Evolutionary conservation across 108 stramenopile species (phyloP), one percentile per base, ranked within the genome.

Genomic region (Nitzschia palea): DNA sequence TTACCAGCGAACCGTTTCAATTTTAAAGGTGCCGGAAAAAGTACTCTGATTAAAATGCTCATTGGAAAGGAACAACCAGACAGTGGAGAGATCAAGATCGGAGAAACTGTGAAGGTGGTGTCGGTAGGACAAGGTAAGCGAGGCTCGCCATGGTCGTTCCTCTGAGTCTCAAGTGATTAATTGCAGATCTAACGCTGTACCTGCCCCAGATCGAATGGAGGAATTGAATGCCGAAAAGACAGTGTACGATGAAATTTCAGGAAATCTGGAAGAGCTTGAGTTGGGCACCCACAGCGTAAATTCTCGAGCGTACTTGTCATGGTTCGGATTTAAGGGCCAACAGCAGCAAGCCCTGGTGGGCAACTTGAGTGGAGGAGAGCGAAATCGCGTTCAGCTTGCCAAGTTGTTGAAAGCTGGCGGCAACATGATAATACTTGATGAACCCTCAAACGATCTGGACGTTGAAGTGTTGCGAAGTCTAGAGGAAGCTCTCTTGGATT

Each of bases 361-460:
- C 22, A 89, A 93, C 62, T 62, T 97, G 23, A 79, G 76, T 37
- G 98, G 98, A 26, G 98, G 98, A 22, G 98, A 98, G 74, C 68
- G 98, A 28, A 97, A 95, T 61, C 86, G 98, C 0, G 90, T 94
- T 9, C 91, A 94, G 56, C 71, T 98, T 44, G 97, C 97, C n/a
- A 89, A 93, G 27, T 76, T 94, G 6, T 76, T 97, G 33, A 88
- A 90, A 62, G 70, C 85, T 43, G 93, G 94, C 28, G 95, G 88
- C 23, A 96, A 96, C 68, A 14, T 66, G 36, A 61, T 44, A 32
- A 50, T 70, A 18, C 18, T 68, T 2, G 97, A 97, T 68, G 98
- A 98, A 73, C 98, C 97, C 0, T 94, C 93, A 3, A 98, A 98
- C 57, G 97, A 96, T 65, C 65, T 96, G 22, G 98, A 98, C 62